These are phyloP conservation scores for Aureobasidium sp. DNA, from an alignment of 2,329 filamentous ascomycete species.

Conservation along the genomic window DNA sequence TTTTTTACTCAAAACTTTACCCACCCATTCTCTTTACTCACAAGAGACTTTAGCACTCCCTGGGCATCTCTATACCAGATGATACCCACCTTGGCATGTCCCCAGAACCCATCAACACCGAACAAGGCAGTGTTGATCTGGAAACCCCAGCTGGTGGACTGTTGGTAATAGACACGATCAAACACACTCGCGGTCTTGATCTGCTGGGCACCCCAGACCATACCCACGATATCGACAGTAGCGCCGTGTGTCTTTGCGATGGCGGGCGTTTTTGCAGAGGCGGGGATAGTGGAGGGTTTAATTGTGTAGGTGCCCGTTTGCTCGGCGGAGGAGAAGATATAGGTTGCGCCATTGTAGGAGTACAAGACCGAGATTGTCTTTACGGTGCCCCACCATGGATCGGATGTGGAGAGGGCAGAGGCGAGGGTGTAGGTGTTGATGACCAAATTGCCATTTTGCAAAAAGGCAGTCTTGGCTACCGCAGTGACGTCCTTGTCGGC, in stretches of 20 bases:
- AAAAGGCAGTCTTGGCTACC: slow-evolving; percentile 6
- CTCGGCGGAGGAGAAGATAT: slow-evolving; percentile 8
- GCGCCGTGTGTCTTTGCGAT: background rate
- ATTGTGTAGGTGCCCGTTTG: slow-evolving; percentile 17
- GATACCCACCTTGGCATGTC: slow-evolving; percentile 8
- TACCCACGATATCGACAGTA: background rate
- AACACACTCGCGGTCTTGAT: slow-evolving; percentile 1
- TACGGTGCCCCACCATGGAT: slow-evolving; percentile 12
- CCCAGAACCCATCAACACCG: slow-evolving; percentile 11
- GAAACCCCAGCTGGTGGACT: background rate
- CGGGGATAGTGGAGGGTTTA: slow-evolving; percentile 1
- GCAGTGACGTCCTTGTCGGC: slow-evolving; percentile 16
- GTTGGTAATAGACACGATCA: background rate
- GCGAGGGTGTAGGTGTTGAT: slow-evolving; percentile 16
- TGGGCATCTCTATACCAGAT: slow-evolving; percentile 15
- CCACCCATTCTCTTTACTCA: slow-evolving; percentile 4
- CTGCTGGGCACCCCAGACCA: slow-evolving; percentile 8
- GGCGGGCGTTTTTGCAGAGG: background rate
- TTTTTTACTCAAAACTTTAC: slow-evolving; percentile 4
- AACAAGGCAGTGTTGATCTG: slow-evolving; percentile 3
- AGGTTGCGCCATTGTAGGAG: slow-evolving; percentile 10
- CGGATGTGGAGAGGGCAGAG: background rate
- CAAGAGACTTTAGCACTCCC: slow-evolving; percentile 9
- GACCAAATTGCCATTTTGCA: slow-evolving; percentile 5
- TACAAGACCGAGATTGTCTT: slow-evolving; percentile 17